Evolutionary conservation across 2,329 filamentous ascomycete species (phyloP).

Genomic region (Aspergillus tubingensis): DNA sequence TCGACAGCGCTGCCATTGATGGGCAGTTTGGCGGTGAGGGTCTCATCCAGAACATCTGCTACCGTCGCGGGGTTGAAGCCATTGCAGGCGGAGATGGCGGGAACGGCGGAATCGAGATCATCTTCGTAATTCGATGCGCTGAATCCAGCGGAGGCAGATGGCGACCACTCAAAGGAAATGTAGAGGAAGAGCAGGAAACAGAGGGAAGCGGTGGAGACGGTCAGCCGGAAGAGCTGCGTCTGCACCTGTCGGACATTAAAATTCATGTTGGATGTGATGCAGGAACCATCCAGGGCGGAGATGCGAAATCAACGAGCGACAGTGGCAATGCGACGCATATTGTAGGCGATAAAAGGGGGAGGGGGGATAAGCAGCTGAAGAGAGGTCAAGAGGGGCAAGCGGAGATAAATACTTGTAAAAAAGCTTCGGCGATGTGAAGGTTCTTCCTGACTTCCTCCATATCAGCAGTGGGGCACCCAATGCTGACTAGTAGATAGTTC

Average conservation of each 20-base stretch:
- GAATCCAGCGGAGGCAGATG: background rate
- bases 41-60: background rate
- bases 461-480: no score
- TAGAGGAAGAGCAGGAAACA: background rate
- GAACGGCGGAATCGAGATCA: background rate
- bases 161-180: background rate
- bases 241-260: background rate
- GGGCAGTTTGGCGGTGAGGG: background rate
- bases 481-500: no score
- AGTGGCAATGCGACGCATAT: no score
- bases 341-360: no score
- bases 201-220: background rate
- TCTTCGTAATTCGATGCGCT: background rate
- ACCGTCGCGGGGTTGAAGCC: conserved; percentile 2
- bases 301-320: background rate
- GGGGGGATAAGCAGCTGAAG: no score
- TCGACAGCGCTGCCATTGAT: conserved; percentile 5
- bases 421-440: no score
- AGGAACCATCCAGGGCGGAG: background rate
- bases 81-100: conserved; percentile 1
- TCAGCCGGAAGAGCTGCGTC: background rate
- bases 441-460: no score
- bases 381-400: no score
- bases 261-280: background rate
- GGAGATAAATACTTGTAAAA: no score